phyloP scores from a whole-genome alignment of 352 stramenopile genomes.

The Pythium dissotocum region DNA sequence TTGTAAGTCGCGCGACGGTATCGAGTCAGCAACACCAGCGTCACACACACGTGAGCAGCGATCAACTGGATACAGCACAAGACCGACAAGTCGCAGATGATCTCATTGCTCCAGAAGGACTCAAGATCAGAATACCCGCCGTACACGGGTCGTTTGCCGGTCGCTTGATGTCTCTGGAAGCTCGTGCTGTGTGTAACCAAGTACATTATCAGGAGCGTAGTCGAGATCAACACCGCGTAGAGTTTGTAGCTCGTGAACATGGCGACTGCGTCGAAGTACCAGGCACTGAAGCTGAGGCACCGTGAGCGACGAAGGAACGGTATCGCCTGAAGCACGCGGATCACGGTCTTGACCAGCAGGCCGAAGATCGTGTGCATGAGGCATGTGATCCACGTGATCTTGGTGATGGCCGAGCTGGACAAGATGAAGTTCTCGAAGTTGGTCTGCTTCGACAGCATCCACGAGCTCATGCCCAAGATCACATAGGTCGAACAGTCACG shows the following conservation, averaged over 20 bases:
- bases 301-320: background rate
- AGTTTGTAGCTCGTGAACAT: slow-evolving; percentile 61
- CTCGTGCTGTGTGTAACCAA: slow-evolving; percentile 31
- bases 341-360: slow-evolving; percentile 10
- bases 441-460: slow-evolving; percentile 31
- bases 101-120: slow-evolving; percentile 45
- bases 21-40: slow-evolving; percentile 29
- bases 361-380: slow-evolving; percentile 30
- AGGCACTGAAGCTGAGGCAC: slow-evolving; percentile 12
- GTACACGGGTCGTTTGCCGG: slow-evolving; percentile 37
- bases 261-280: slow-evolving; percentile 42
- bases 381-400: slow-evolving; percentile 41
- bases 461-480: slow-evolving; percentile 32
- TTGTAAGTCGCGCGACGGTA: slow-evolving; percentile 29
- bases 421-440: slow-evolving; percentile 40
- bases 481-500: slow-evolving; percentile 35
- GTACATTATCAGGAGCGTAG: slow-evolving; percentile 41
- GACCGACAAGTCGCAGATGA: slow-evolving; percentile 46
- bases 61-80: slow-evolving; percentile 26
- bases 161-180: slow-evolving; percentile 38
- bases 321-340: slow-evolving; percentile 9
- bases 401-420: slow-evolving; percentile 31
- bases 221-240: slow-evolving; percentile 52
- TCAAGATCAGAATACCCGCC: slow-evolving; percentile 36
- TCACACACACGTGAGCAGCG: slow-evolving; percentile 4